Percentiles rank a stretch among this genome's conserved stretches.
These are phyloP conservation scores for Magnolia kwangsiensis DNA, from an alignment of 164 flowering plant species.

Conservation along the genomic window DNA sequence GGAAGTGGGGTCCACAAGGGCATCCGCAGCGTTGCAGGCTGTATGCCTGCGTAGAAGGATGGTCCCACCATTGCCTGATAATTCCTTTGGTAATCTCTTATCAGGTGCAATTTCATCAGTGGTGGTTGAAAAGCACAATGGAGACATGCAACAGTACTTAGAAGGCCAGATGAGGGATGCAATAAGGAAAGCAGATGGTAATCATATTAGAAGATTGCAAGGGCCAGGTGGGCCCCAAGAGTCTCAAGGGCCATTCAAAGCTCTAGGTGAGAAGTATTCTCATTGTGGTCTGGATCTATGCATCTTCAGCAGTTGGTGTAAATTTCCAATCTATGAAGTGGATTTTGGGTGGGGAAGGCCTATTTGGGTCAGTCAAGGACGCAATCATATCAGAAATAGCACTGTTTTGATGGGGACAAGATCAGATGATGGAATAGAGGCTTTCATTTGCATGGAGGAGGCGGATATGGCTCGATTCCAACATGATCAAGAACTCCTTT, in stretches of 20 bases:
- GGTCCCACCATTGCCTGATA: slow-evolving; percentile 23
- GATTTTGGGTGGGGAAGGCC: slow-evolving; percentile 56
- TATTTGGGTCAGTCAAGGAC: slow-evolving; percentile 22
- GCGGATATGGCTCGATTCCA: slow-evolving; percentile 23
- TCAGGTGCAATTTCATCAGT: background rate
- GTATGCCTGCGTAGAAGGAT: slow-evolving; percentile 26
- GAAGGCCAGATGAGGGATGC: slow-evolving; percentile 15
- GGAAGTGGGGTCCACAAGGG: background rate
- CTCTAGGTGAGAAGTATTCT: background rate
- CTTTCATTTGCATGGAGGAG: slow-evolving; percentile 28
- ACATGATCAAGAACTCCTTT: slow-evolving; percentile 17
- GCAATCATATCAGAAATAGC: slow-evolving; percentile 8
- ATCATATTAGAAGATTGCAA: slow-evolving; percentile 16
- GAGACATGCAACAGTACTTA: background rate
- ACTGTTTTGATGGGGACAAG: slow-evolving; percentile 21
- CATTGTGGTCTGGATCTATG: slow-evolving; percentile 12
- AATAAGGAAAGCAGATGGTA: slow-evolving; percentile 8
- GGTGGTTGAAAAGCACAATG: background rate
- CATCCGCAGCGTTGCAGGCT: slow-evolving; percentile 13
- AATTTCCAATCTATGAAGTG: slow-evolving; percentile 23
- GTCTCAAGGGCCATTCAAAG: background rate
- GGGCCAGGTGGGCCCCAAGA: slow-evolving; percentile 7
- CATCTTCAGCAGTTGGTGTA: slow-evolving; percentile 29
- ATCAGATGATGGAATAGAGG: slow-evolving; percentile 34
- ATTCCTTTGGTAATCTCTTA: slow-evolving; percentile 27